A percentile compares a stretch with the other conserved stretches of the same genome.
Evolutionary conservation across 768 basidiomycete species (phyloP).

Genomic region (Dictyophora rubrovolvata): DNA sequence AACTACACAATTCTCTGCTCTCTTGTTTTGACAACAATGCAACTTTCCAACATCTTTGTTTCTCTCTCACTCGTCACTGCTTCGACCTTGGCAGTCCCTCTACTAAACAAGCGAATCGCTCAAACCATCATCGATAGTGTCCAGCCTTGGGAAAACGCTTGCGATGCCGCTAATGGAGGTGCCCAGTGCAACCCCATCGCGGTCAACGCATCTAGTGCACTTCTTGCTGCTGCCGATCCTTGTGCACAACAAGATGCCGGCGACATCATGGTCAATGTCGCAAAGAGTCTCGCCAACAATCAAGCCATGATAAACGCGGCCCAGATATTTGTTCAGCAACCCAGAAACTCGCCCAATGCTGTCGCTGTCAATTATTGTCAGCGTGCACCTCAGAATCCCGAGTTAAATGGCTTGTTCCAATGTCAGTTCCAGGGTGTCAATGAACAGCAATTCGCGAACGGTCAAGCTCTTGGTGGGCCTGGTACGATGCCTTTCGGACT

Average conservation of each 20-base stretch:
- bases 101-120: conserved; percentile 36
- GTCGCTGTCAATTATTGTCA: conserved; percentile 46
- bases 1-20: background rate
- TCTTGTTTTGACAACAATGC: background rate
- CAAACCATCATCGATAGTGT: conserved; percentile 34
- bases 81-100: conserved; percentile 23
- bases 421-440: conserved; percentile 46
- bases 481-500: conserved; percentile 48
- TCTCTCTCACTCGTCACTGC: conserved; percentile 24
- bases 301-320: conserved; percentile 38
- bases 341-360: conserved; percentile 40
- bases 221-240: conserved; percentile 45
- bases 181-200: conserved; percentile 48
- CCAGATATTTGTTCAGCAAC: conserved; percentile 48
- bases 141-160: conserved; percentile 36
- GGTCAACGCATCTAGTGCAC: conserved; percentile 43
- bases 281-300: conserved; percentile 34
- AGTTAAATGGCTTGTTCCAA: conserved; percentile 47
- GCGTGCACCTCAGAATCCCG: conserved; percentile 37
- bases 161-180: conserved; percentile 43
- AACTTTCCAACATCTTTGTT: conserved; percentile 9
- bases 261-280: conserved; percentile 40
- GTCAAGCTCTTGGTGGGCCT: conserved; percentile 28
- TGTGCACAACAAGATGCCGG: conserved; percentile 50
- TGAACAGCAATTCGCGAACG: conserved; percentile 34